A percentile compares a stretch with the other conserved stretches of the same genome.
Conservation (phyloP, 2,329 filamentous ascomycete species). For the Spiromastix sp. region DNA sequence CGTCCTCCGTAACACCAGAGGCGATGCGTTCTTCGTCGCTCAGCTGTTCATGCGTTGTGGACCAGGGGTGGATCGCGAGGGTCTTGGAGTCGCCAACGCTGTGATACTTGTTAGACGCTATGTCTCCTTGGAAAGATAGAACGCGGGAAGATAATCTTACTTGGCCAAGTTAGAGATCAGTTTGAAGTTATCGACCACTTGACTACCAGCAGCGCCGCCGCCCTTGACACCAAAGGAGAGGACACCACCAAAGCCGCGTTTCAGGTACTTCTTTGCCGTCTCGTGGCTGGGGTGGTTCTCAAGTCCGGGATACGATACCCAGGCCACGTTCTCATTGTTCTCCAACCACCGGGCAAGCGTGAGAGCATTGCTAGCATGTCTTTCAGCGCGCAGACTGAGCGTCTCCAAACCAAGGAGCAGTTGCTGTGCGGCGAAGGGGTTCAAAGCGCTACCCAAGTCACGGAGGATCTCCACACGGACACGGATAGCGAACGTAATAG, state of each 20-base stretch:
- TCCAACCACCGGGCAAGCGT: conserved; percentile 74
- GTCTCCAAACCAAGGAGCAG: conserved; percentile 84
- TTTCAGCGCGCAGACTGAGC: conserved; percentile 71
- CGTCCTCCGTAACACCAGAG: conserved; percentile 78
- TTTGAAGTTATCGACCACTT: conserved; percentile 90
- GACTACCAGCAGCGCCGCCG: conserved; percentile 67
- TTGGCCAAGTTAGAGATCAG: conserved; percentile 93
- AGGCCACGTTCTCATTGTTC: conserved; percentile 70
- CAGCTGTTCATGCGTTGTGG: conserved; percentile 89
- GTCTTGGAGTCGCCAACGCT: conserved; percentile 89
- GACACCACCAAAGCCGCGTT: conserved; percentile 77
- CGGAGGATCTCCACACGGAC: conserved; percentile 83
- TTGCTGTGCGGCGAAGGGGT: conserved; percentile 88
- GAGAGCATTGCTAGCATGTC: conserved; percentile 76
- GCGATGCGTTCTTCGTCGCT: conserved; percentile 66
- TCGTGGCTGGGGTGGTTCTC: conserved; percentile 70
- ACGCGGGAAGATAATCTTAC: conserved; percentile 24
- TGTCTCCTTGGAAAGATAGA: not conserved
- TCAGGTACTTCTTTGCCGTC: conserved; percentile 77
- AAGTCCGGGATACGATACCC: conserved; percentile 90
- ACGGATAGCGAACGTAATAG: conserved; percentile 71
- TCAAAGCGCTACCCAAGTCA: conserved; percentile 72
- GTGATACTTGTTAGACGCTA: conserved; percentile 2
- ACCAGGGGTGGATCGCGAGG: conserved; percentile 89
- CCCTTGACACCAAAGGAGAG: conserved; percentile 91